Evolutionary conservation across 2,329 filamentous ascomycete species (phyloP).

Genomic region (Alternaria postmessia): DNA sequence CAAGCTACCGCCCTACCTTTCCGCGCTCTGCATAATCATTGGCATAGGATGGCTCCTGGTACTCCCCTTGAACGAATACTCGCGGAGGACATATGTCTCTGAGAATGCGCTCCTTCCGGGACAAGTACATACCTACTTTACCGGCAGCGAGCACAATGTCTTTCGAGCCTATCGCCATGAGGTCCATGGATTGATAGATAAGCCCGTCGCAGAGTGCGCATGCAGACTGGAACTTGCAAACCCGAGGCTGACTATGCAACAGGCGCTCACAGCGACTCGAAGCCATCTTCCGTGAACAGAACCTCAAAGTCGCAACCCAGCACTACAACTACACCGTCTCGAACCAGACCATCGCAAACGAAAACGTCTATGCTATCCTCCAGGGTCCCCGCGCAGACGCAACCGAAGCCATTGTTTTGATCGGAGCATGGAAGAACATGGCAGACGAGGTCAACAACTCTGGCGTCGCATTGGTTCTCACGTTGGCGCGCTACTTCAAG

Average conservation of each 20-base stretch:
- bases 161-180: slow-evolving; percentile 91
- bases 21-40: slow-evolving; percentile 81
- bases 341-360: slow-evolving; percentile 75
- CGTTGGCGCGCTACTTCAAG: slow-evolving; percentile 93
- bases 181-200: slow-evolving; percentile 68
- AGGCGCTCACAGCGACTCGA: slow-evolving; percentile 73
- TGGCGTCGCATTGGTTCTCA: slow-evolving; percentile 84
- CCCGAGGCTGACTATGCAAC: slow-evolving; percentile 48
- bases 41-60: slow-evolving; percentile 90
- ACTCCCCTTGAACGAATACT: slow-evolving; percentile 89
- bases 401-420: slow-evolving; percentile 93
- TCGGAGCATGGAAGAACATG: slow-evolving; percentile 87
- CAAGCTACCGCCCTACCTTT: slow-evolving; percentile 86
- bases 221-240: neutral
- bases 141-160: slow-evolving; percentile 93
- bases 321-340: slow-evolving; percentile 85
- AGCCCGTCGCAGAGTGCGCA: slow-evolving; percentile 49
- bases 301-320: slow-evolving; percentile 87
- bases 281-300: slow-evolving; percentile 77
- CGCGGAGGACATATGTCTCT: slow-evolving; percentile 91
- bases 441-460: slow-evolving; percentile 82
- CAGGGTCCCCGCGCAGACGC: slow-evolving; percentile 95
- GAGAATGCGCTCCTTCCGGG: slow-evolving; percentile 96
- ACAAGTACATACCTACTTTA: slow-evolving; percentile 97
- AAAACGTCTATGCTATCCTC: slow-evolving; percentile 93